Evolutionary conservation across 345 rosid genomes (phyloP), one percentile per base, ranked within the genome.

Genomic region (Dipteronia dyeriana): DNA sequence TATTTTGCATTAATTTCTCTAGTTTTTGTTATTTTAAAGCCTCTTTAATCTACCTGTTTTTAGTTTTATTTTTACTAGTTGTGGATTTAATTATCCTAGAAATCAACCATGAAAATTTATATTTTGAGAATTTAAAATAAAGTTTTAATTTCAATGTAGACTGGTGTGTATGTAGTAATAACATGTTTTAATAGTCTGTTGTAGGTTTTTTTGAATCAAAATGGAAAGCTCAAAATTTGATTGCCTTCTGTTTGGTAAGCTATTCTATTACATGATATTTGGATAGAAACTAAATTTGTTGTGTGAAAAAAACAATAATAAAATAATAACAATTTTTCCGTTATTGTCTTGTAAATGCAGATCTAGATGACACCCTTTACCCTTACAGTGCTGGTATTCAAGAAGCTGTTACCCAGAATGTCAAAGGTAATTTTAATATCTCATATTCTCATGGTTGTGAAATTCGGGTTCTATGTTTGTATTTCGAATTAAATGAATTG

Each of bases 291-390:
- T 54, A 6, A 38, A 26, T 34, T 23, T 19, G 31, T 62, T 1
- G 29, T 22, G 29, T 51, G 38, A 34, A 20, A 69, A 38, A 60
- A 45, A n/a, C n/a, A 6, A 41, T 6, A 14, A 68, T 34, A 34
- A 34, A 34, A 22, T 57, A 34, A 22, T 57, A 66, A 57, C 78
- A 20, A 68, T 54, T 56, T 17, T 13, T 69, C 10, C 45, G 1
- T 41, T 41, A 14, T 43, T 59, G 12, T 11, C 26, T 7, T 62
- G 20, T 26, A 67, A 34, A 69, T 80, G 45, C 85, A 95, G 98
- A 95, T 86, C 85, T 95, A 77, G 98, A 95, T 80, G 97, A 95
- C 79, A 95, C 97, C 56, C 98, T 95, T 72, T 95, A 95, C 67
- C 92, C 98, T 56, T 73, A 85, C 10, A 88, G 91, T 73, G 77